Percentiles rank a stretch among this genome's conserved stretches.
These are phyloP conservation scores for Daedalea quercina DNA, from an alignment of 768 basidiomycete species.

Conservation along the genomic window DNA sequence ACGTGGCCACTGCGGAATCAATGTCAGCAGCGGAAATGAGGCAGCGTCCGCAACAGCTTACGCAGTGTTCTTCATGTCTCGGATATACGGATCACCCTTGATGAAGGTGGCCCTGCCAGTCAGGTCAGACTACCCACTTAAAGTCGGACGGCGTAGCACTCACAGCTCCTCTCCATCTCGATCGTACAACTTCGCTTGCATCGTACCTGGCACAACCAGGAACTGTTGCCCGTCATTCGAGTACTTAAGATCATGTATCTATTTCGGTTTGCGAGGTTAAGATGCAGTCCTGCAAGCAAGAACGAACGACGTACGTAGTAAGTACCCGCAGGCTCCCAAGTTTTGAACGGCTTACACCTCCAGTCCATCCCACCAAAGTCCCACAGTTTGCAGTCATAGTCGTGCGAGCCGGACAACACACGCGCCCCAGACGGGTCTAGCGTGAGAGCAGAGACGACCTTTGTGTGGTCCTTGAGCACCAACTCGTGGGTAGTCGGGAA, in stretches of 20 bases:
- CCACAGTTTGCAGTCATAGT: slow-evolving; percentile 98
- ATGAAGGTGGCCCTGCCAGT: slow-evolving; percentile 64
- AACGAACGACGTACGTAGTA: slow-evolving; percentile 59
- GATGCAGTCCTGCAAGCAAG: not conserved
- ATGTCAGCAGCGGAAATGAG: slow-evolving; percentile 6
- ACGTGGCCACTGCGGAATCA: slow-evolving; percentile 75
- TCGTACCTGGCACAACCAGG: slow-evolving; percentile 82
- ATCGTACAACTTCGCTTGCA: slow-evolving; percentile 84
- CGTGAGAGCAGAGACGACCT: slow-evolving; percentile 88
- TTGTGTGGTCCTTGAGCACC: slow-evolving; percentile 88
- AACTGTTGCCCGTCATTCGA: slow-evolving; percentile 84
- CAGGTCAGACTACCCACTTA: slow-evolving; percentile 40
- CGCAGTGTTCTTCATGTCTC: slow-evolving; percentile 99
- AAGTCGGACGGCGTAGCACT: slow-evolving; percentile 27
- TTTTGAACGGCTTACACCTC: slow-evolving; percentile 89
- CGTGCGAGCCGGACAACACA: slow-evolving; percentile 86
- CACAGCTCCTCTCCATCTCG: slow-evolving; percentile 92
- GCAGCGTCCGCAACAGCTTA: slow-evolving; percentile 33
- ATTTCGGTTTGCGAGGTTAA: not conserved
- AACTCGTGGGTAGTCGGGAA: slow-evolving; percentile 93
- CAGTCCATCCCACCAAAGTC: slow-evolving; percentile 98
- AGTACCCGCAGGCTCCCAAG: slow-evolving; percentile 90
- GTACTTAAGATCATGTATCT: slow-evolving; percentile 91
- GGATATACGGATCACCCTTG: slow-evolving; percentile 97
- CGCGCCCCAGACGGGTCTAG: slow-evolving; percentile 94